These are phyloP conservation scores for Picochlorum sp. DNA, from an alignment of 139 green algal species.

Conservation along the genomic window DNA sequence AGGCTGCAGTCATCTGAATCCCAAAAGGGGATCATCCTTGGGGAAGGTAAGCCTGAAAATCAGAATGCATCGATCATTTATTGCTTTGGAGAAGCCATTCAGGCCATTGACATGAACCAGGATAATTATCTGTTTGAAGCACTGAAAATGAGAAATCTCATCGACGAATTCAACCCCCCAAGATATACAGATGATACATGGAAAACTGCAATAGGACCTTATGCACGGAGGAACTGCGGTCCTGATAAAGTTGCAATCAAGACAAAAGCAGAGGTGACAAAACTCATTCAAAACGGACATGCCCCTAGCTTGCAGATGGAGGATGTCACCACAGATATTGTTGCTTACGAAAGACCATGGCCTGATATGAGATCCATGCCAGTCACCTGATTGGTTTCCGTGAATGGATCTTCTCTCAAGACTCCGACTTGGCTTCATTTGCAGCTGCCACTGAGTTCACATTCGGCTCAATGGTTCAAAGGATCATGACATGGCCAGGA, in stretches of 20 bases:
- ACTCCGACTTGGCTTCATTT: constrained; percentile 65
- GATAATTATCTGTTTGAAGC: constrained; percentile 80
- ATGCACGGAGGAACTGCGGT: neutral
- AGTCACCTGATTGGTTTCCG: constrained; percentile 55
- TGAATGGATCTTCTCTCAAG: constrained; percentile 60
- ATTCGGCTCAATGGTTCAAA: constrained; percentile 71
- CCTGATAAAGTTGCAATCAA: neutral
- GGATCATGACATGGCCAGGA: constrained; percentile 60
- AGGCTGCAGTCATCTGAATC: constrained; percentile 12
- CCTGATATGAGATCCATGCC: constrained; percentile 28
- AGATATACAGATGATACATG: constrained; percentile 11
- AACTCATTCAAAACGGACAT: neutral
- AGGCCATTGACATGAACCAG: constrained; percentile 84
- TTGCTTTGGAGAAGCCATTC: constrained; percentile 56
- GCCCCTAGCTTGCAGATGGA: neutral
- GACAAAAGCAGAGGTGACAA: neutral
- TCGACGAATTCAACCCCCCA: constrained; percentile 48
- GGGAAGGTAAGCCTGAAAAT: constrained; percentile 88
- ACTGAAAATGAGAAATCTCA: constrained; percentile 71
- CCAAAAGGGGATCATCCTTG: constrained; percentile 44
- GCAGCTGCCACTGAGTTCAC: constrained; percentile 61
- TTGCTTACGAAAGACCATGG: constrained; percentile 15
- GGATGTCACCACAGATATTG: neutral
- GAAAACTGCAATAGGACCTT: neutral
- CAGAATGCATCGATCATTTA: constrained; percentile 84